Percentiles rank a stretch among this genome's conserved stretches.
These are phyloP conservation scores for Poa pratensis DNA, from an alignment of 176 grass and related monocot genomes.

Conservation along the genomic window DNA sequence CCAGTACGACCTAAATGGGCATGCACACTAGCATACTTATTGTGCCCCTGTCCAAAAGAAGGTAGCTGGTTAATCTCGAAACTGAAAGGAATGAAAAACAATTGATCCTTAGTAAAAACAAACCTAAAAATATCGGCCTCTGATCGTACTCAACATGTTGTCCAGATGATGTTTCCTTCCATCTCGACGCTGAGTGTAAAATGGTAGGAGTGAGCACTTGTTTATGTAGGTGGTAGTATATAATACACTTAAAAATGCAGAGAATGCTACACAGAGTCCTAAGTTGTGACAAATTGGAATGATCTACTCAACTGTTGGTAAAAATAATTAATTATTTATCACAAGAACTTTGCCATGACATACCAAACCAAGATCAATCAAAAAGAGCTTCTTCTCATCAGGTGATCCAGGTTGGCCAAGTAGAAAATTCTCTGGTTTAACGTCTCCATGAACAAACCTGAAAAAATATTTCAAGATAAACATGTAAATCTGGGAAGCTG, in stretches of 20 bases:
- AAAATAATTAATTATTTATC: conserved; percentile 32
- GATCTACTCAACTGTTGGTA: neutral
- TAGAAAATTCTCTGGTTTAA: conserved; percentile 98
- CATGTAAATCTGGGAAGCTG: conserved; percentile 17
- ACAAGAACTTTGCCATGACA: conserved; percentile 17
- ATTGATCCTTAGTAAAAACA: conserved; percentile 16
- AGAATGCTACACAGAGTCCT: conserved; percentile 8
- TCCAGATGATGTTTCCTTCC: conserved; percentile 85
- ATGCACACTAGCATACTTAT: conserved; percentile 99
- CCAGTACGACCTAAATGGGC: conserved; percentile 96
- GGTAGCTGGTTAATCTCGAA: conserved; percentile 17
- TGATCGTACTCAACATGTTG: conserved; percentile 98
- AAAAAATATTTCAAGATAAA: conserved; percentile 33
- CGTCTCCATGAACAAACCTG: conserved; percentile 99
- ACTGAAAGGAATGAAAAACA: conserved; percentile 35
- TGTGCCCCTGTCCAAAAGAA: conserved; percentile 68
- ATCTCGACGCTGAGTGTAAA: conserved; percentile 81
- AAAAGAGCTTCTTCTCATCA: conserved; percentile 97
- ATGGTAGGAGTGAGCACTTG: conserved; percentile 26
- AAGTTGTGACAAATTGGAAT: conserved; percentile 13
- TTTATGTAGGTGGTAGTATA: conserved; percentile 24
- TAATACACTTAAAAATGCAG: conserved; percentile 4
- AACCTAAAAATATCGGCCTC: conserved; percentile 98
- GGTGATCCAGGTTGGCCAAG: conserved; percentile 93
- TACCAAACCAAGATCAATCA: conserved; percentile 99